Evolutionary conservation across 2,329 filamentous ascomycete genomes (phyloP), one percentile per base, ranked within the genome.

Genomic region (Sporothrix inflata): DNA sequence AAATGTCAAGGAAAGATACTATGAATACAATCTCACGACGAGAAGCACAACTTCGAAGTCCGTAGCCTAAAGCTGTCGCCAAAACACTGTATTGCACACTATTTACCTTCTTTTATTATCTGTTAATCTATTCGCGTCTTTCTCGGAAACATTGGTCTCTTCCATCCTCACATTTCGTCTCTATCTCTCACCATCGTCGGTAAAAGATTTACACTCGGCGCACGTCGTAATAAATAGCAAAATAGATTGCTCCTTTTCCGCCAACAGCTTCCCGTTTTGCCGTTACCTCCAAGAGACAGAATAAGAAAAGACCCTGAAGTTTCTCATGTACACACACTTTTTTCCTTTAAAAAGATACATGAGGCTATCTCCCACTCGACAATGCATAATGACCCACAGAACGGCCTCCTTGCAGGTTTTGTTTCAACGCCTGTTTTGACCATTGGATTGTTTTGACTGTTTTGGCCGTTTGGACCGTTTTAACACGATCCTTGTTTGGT

Each of bases 361-460:
- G 53, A 34, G 5, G 4, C 6, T 57, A 34, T 19, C 16, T 24
- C 60, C 21, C 38, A 27, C 38, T 45, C 12, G 27, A 30, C n/a
- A 27, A 65, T 66, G 63, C 42, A 66, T 49, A 66, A 49, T 34
- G 63, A 11, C 42, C 63, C 63, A 49, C 63, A 21, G 16, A 19
- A 24, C 7, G n/a, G 16, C 11, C 42, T 66, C 61, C 61, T 49
- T 34, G 61, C 42, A 66, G 40, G 42, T 47, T 66, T 66, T 49
- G 61, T 66, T 66, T 66, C 42, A 66, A 66, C 38, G 57, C 34
- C 38, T 65, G 60, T 45, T 45, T 49, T 34, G 42, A 12, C 63
- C 42, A 42, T 49, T 49, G 40, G 24, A 47, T n/a, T 47, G 34
- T 61, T 61, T 61, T 14, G 12, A 14, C 53, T 4, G 12, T 27